phyloP scores from a whole-genome alignment of 2,329 filamentous ascomycete genomes.

The Anthostomella pinea region DNA sequence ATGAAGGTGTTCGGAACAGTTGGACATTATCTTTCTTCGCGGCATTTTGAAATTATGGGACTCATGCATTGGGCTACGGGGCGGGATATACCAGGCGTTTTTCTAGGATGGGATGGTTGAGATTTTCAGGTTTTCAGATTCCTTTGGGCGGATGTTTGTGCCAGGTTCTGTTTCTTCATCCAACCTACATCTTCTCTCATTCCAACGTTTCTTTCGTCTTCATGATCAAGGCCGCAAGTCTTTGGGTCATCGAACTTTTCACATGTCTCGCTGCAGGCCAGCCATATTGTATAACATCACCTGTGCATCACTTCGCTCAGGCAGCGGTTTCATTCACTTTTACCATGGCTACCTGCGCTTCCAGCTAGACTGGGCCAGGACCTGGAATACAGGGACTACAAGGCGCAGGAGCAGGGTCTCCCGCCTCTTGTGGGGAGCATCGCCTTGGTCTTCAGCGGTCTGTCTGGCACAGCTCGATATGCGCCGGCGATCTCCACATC shows the following conservation, averaged over 20 bases:
- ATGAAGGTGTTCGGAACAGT: slow-evolving; percentile 5
- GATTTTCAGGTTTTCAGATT: slow-evolving; percentile 2
- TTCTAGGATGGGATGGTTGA: slow-evolving; percentile 3
- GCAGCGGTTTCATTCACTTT: slow-evolving; percentile 16
- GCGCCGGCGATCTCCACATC: slow-evolving; percentile 8
- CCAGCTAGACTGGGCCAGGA: slow-evolving; percentile 7
- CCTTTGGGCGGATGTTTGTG: slow-evolving; percentile 10
- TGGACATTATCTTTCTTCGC: slow-evolving; percentile 8
- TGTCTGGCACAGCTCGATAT: slow-evolving; percentile 9
- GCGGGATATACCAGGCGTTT: slow-evolving; percentile 23
- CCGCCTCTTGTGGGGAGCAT: slow-evolving; percentile 1
- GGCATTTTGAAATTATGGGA: slow-evolving; percentile 13
- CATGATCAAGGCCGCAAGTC: slow-evolving; percentile 4
- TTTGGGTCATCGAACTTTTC: background rate
- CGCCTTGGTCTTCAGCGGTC: slow-evolving; percentile 8
- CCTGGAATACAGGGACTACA: background rate
- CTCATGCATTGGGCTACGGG: slow-evolving; percentile 13
- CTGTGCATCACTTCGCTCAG: slow-evolving; percentile 12
- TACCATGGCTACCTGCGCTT: slow-evolving; percentile 12
- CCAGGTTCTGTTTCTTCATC: slow-evolving; percentile 5
- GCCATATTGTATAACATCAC: slow-evolving; percentile 15
- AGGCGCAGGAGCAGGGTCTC: slow-evolving; percentile 9
- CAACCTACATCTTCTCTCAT: background rate
- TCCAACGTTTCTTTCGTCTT: background rate
- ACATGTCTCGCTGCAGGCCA: slow-evolving; percentile 11